Base-by-base conservation (phyloP, 2,329 filamentous ascomycete species). In the Cytospora paraplurivora region DNA sequence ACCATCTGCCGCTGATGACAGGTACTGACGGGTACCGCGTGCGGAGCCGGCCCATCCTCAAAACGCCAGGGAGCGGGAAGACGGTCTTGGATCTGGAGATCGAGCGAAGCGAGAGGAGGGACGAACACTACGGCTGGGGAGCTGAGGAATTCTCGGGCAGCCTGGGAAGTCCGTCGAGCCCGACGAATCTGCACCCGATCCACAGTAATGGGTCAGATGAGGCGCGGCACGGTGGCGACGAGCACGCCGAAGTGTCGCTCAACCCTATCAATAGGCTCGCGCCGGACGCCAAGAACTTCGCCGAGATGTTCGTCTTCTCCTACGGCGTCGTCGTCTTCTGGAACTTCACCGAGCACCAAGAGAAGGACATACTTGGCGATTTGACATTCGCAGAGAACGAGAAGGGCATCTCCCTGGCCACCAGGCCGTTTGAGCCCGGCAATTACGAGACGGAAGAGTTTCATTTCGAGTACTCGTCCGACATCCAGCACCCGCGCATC, bases 391-490 rank as follows among this genome's bases (percentile, higher is more conserved):
- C 91, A 12, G 85, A 88, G 68, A 87, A 85, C 60, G 85, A 89
- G 64, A 84, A 83, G 19, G 82, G 84, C 56, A 73, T 78, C 19
- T 85, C 89, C 12, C 83, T 99, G 7, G 88, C 93, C 37, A 90
- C 88, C 1, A 85, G 92, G 38, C 92, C 93, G 0, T 81, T 97
- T 27, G 87, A 91, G 62, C 92, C 97, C 75, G 89, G 89, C 68
- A 93, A 98, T 73, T 97, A 96, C 69, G 95, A 99, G 78, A 99
- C 91, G 0, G 95, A 99, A 74, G 94, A 98, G 73, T 97, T 99
- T 71, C 94, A 99, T 73, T 99, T 99, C 73, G 93, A 98, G 76
- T 99, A 99, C 79, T 96, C 92, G 71, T 85, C 87, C 0, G 85
- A 92, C 63, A 92, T 95, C 38, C 89, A 93, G 67, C 86, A 93